Conservation (phyloP, 495 filamentous ascomycete genomes). For the Penicillium egyptiacum region DNA sequence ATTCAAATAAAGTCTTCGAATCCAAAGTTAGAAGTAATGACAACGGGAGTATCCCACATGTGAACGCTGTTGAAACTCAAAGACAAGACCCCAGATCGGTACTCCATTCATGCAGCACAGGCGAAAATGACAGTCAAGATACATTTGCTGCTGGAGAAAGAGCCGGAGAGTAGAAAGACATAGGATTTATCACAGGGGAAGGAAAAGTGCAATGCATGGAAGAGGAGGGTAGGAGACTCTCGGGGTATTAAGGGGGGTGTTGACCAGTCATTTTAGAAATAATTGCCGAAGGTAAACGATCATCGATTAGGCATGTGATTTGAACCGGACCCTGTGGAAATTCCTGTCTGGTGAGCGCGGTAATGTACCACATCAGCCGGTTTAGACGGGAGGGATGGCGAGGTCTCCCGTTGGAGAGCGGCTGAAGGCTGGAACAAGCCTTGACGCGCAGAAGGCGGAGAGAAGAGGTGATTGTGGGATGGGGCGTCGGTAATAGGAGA, state of each 20-base stretch:
- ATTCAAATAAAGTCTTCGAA: slow-evolving; percentile 16
- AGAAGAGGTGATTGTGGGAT: slow-evolving; percentile 38
- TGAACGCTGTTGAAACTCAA: slow-evolving; percentile 17
- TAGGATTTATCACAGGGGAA: slow-evolving; percentile 5
- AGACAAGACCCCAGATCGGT: slow-evolving; percentile 6
- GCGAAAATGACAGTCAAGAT: slow-evolving; percentile 18
- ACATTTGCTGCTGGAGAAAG: slow-evolving; percentile 19
- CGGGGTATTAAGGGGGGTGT: slow-evolving; percentile 14
- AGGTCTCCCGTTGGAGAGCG: slow-evolving; percentile 33
- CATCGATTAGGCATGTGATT: slow-evolving; percentile 43
- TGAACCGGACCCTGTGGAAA: slow-evolving; percentile 31
- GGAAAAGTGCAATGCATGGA: slow-evolving; percentile 12
- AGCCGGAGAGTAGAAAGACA: background rate
- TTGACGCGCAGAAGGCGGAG: slow-evolving; percentile 39
- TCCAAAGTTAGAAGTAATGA: slow-evolving; percentile 12
- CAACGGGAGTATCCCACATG: slow-evolving; percentile 16
- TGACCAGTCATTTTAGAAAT: background rate
- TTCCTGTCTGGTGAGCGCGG: slow-evolving; percentile 27
- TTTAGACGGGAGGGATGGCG: slow-evolving; percentile 37
- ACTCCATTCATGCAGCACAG: slow-evolving; percentile 16
- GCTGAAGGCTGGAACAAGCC: slow-evolving; percentile 37
- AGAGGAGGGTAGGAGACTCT: background rate
- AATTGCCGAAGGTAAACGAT: background rate
- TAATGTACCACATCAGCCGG: slow-evolving; percentile 41
- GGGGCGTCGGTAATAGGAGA: slow-evolving; percentile 23